phyloP scores from a whole-genome alignment of 768 basidiomycete species.

The Lentinula sp. region DNA sequence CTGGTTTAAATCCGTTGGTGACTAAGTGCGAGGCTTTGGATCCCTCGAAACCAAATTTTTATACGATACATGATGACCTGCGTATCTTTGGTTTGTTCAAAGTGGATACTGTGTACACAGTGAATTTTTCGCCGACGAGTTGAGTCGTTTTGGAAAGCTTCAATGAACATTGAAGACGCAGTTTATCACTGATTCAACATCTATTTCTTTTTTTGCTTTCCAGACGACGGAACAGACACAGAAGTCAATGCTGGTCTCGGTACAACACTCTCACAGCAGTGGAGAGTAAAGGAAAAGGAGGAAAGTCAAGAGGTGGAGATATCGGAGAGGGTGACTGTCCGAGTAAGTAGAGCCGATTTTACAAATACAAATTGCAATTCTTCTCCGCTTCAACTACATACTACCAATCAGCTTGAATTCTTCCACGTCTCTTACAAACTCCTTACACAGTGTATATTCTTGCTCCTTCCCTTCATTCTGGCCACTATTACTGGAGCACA shows the following conservation, averaged over 20 bases:
- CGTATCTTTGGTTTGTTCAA: conserved; percentile 18
- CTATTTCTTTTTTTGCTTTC: not conserved
- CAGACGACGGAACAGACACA: conserved; percentile 18
- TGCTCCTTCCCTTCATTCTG: conserved; percentile 28
- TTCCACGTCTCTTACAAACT: not conserved
- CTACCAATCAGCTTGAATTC: no score
- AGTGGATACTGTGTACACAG: conserved; percentile 21
- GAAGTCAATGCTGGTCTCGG: conserved; percentile 20
- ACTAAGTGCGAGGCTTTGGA: conserved; percentile 11
- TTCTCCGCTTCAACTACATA: not conserved
- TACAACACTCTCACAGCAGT: conserved; percentile 15
- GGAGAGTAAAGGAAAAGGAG: conserved; percentile 12
- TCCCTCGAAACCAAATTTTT: conserved; percentile 18
- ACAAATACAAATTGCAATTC: no score
- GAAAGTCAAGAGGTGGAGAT: conserved; percentile 16
- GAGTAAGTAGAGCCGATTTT: conserved; percentile 14
- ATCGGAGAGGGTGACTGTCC: conserved; percentile 18
- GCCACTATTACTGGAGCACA: conserved; percentile 24
- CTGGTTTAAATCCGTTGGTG: conserved; percentile 25
- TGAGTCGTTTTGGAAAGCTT: not conserved
- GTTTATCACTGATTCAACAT: no score
- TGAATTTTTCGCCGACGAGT: conserved; percentile 8
- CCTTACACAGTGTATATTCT: conserved; percentile 20
- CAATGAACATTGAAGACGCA: no score
- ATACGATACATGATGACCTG: conserved; percentile 24